These are phyloP conservation scores for Clitopilus hobsonii DNA, from an alignment of 768 basidiomycete genomes.

Conservation along the genomic window DNA sequence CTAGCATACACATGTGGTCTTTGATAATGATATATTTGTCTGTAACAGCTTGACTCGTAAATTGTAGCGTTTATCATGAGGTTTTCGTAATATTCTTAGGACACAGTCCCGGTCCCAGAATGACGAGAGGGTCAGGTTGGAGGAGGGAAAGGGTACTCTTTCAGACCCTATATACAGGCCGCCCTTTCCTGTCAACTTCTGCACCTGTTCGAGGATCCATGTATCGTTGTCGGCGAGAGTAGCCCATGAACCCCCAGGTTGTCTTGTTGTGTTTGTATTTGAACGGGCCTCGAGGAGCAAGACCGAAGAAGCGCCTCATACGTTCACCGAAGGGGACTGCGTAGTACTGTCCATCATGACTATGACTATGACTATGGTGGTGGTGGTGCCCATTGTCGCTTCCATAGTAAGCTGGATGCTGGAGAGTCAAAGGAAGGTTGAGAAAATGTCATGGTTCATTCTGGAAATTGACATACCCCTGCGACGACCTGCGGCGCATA, in stretches of 20 bases:
- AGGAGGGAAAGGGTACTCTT: neutral
- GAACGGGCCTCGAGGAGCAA: constrained; percentile 34
- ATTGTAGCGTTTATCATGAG: too few species aligned
- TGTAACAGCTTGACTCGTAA: too few species aligned
- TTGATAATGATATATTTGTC: too few species aligned
- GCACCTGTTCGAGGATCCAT: constrained; percentile 43
- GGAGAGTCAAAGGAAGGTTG: constrained; percentile 5
- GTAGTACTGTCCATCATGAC: constrained; percentile 8
- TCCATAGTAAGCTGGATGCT: neutral
- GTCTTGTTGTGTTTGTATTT: constrained; percentile 38
- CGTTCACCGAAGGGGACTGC: constrained; percentile 38
- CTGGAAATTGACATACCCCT: neutral
- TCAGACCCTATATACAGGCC: constrained; percentile 47
- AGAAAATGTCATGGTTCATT: neutral
- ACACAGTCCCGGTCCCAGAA: too few species aligned
- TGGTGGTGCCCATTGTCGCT: constrained; percentile 6
- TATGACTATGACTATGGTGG: constrained; percentile 6
- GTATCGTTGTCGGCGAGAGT: constrained; percentile 43
- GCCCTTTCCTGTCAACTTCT: constrained; percentile 54
- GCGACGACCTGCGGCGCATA: neutral
- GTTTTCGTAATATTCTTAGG: neutral
- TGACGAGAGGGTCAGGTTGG: too few species aligned
- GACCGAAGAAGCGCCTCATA: constrained; percentile 49
- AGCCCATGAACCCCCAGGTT: constrained; percentile 55
- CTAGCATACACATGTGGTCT: too few species aligned